A percentile compares a stretch with the other conserved stretches of the same genome.
Conservation (phyloP, 345 rosid genomes). For the Odontarrhena argentea region DNA sequence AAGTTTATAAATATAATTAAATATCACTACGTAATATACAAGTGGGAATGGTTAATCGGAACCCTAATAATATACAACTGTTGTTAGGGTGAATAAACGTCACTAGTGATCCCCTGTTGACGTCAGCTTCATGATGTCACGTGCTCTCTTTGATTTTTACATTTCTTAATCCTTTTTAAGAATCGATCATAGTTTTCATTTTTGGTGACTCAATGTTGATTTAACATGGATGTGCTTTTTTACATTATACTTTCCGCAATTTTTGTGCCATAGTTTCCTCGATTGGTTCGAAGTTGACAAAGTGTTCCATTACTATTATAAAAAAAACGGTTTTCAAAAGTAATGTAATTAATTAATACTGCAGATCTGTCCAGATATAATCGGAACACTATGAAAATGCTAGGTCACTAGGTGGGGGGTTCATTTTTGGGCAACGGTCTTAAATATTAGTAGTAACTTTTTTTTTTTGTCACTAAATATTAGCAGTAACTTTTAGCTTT, state of each 20-base stretch:
- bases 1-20: not conserved
- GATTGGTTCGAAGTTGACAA: constrained; percentile 22
- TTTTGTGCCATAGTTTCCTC: not conserved
- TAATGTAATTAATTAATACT: not conserved
- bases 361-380: not conserved
- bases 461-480: too few relatives aligned
- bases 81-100: constrained; percentile 13
- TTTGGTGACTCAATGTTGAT: constrained; percentile 6
- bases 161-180: not conserved
- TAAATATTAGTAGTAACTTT: too few relatives aligned
- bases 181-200: not conserved
- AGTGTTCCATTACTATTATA: not conserved
- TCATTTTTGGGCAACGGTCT: too few relatives aligned
- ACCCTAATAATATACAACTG: not conserved
- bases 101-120: constrained; percentile 14
- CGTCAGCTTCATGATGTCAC: constrained; percentile 33
- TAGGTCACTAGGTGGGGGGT: too few relatives aligned
- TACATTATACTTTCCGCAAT: not conserved
- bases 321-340: too few relatives aligned
- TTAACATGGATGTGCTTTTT: not conserved
- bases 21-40: not conserved
- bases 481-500: too few relatives aligned
- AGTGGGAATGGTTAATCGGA: not conserved
- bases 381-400: not conserved
- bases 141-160: not conserved